These are phyloP conservation scores for Zygosaccharomyces sapae DNA, from an alignment of 1,139 yeast species.

Conservation along the genomic window DNA sequence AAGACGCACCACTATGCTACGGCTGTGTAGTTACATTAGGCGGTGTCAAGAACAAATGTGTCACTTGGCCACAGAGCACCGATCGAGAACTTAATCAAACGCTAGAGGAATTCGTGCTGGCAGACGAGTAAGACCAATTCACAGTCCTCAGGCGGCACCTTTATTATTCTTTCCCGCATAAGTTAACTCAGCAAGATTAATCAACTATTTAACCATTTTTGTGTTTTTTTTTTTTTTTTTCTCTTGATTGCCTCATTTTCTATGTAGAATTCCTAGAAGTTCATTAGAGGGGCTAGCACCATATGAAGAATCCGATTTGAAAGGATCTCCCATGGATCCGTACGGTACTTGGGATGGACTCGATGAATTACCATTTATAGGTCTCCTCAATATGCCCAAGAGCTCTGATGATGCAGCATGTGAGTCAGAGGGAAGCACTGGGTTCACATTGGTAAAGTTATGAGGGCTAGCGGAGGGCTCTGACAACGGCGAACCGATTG, in stretches of 20 bases:
- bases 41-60: conserved; percentile 42
- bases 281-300: conserved; percentile 21
- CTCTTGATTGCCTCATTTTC: conserved; percentile 10
- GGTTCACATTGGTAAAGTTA: neutral
- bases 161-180: neutral
- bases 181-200: conserved; percentile 3
- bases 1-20: conserved; percentile 51
- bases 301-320: conserved; percentile 3
- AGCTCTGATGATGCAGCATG: conserved; percentile 17
- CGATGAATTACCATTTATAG: conserved; percentile 3
- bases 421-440: neutral
- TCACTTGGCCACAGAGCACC: conserved; percentile 51
- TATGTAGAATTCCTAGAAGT: conserved; percentile 23
- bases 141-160: neutral
- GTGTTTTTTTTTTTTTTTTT: neutral
- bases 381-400: conserved; percentile 15
- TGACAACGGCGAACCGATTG: neutral
- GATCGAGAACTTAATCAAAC: conserved; percentile 38
- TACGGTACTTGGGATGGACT: neutral
- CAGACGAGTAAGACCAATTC: conserved; percentile 38
- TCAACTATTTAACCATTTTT: neutral
- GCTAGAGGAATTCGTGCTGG: conserved; percentile 49
- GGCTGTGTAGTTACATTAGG: conserved; percentile 68
- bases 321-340: conserved; percentile 5
- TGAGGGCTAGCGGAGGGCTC: neutral